Evolutionary conservation across 495 filamentous ascomycete genomes (phyloP), one percentile per base, ranked within the genome.

Genomic region (Clavariopsis aquatica): DNA sequence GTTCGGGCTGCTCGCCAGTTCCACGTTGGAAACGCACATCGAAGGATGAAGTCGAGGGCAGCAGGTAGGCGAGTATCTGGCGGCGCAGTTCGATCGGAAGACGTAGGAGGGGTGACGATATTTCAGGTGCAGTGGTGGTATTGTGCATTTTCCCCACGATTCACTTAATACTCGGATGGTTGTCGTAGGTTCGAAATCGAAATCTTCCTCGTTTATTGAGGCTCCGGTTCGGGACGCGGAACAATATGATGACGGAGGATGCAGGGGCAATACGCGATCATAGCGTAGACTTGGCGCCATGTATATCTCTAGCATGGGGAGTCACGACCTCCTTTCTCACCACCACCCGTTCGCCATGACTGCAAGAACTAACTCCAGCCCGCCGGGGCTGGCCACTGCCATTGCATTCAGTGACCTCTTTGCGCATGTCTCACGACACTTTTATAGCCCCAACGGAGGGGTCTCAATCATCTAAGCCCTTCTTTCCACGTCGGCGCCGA

Each of bases 371-470:
- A 22, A 59, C 55, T 45, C 65, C 61, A 62, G 57, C 65, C 65
- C 49, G 7, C 53, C 34, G 23, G 56, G 65, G 65, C 65, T 68
- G 65, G 62, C 51, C 46, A 36, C 19, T 43, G 59, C 59, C 52
- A 36, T 24, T 43, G 59, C 59, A 41, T 41, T 46, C 38, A 56
- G 52, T 52, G 65, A 65, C 29, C 43, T 49, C 19, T 76, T 69
- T 51, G 45, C 77, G 62, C 68, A 80, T 78, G 80, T 74, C 64
- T 76, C 69, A 69, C 12, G 8, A 71, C 72, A 70, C 72, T 72
- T 78, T 66, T 72, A 86, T 84, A 88, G 83, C 87, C 90, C 89
- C 89, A 90, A 86, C 72, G 85, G 73, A 72, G 88, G 88, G 88
- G 89, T 89, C 68, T 72, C 74, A 65, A 72, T 73, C 56, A 79